These are phyloP conservation scores for Penicillium digitatum DNA, from an alignment of 2,329 filamentous ascomycete species.

Conservation along the genomic window DNA sequence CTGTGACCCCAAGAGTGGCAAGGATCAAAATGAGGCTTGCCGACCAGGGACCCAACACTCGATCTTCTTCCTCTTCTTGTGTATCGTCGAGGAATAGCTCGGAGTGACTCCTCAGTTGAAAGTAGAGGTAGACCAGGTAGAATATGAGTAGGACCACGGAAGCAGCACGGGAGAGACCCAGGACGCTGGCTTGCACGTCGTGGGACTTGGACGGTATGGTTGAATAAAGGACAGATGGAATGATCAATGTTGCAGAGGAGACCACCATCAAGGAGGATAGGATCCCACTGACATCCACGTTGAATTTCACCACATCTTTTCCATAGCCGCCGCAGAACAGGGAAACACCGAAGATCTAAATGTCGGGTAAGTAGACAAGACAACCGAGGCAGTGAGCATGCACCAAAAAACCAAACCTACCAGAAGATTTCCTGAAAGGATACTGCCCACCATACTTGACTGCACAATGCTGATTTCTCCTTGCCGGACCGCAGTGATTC, in stretches of 20 bases:
- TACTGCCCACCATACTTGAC: slow-evolving; percentile 79
- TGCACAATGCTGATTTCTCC: slow-evolving; percentile 74
- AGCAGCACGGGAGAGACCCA: slow-evolving; percentile 49
- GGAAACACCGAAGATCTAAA: slow-evolving; percentile 69
- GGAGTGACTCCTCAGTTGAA: slow-evolving; percentile 45
- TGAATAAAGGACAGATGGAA: slow-evolving; percentile 49
- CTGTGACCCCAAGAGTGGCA: slow-evolving; percentile 18
- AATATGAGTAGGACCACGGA: slow-evolving; percentile 53
- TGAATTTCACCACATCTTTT: slow-evolving; percentile 73
- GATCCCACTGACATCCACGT: slow-evolving; percentile 79
- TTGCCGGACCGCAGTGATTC: slow-evolving; percentile 67
- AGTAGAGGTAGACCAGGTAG: slow-evolving; percentile 53
- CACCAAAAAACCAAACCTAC: not conserved
- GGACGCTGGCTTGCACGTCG: slow-evolving; percentile 10
- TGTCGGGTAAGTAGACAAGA: not conserved
- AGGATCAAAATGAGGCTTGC: slow-evolving; percentile 19
- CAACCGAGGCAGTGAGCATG: not conserved
- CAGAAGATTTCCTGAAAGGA: slow-evolving; percentile 79
- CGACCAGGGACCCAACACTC: slow-evolving; percentile 9
- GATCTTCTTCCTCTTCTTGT: slow-evolving; percentile 11
- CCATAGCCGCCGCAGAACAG: slow-evolving; percentile 76
- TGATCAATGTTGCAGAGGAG: slow-evolving; percentile 71
- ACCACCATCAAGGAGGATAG: slow-evolving; percentile 71
- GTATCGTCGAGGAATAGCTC: slow-evolving; percentile 16
- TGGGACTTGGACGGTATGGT: slow-evolving; percentile 10